phyloP scores from a whole-genome alignment of 345 rosid genomes.

The Eucalyptus shirleyi region DNA sequence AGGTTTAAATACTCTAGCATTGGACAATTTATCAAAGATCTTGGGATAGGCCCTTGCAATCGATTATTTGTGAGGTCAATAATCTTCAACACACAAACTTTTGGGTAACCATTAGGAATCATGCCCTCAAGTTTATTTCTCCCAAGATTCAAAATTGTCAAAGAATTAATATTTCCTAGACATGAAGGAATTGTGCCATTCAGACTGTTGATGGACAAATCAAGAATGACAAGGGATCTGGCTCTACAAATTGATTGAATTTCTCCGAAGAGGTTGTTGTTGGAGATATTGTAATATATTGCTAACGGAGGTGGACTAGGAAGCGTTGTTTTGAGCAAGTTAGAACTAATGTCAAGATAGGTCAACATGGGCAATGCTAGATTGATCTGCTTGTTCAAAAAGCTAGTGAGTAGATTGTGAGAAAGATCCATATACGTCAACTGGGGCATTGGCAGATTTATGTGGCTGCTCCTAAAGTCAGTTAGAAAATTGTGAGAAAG shows the following conservation, averaged over 20 bases:
- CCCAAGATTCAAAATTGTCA: not conserved
- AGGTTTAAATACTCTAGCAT: not conserved
- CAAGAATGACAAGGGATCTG: not conserved
- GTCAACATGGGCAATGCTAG: not conserved
- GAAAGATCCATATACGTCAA: not conserved
- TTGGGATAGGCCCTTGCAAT: not conserved
- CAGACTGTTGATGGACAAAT: not conserved
- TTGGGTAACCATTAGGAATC: not conserved
- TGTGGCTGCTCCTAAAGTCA: not conserved
- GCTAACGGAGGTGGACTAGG: not conserved
- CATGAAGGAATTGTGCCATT: not conserved
- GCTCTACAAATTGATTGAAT: not conserved
- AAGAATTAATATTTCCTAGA: not conserved
- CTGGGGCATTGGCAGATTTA: not conserved
- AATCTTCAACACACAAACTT: not conserved
- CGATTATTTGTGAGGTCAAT: not conserved
- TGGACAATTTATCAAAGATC: not conserved
- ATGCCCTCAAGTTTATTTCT: not conserved
- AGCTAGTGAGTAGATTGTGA: not conserved
- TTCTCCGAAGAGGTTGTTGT: not conserved
- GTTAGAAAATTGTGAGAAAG: not conserved
- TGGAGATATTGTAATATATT: not conserved
- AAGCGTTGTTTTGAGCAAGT: not conserved
- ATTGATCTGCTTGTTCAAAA: not conserved
- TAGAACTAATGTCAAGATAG: not conserved